Evolutionary conservation across 169 alveolate genomes (phyloP), one percentile per base, ranked within the genome.

Genomic region (Cryptosporidium sp.): DNA sequence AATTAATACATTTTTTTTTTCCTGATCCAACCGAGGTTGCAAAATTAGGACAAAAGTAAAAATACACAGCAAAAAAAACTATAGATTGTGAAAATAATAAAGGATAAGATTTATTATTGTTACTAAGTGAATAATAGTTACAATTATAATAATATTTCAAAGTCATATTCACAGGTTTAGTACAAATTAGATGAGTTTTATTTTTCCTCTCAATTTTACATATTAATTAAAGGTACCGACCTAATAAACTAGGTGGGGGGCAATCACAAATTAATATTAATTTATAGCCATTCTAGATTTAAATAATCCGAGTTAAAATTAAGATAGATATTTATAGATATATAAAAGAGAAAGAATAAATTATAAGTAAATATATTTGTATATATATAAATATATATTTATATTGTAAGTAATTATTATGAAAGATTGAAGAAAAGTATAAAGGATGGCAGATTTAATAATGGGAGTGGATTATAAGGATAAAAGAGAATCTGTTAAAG

Each of bases 381-480:
- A n/a, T n/a, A n/a, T n/a, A n/a, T 3, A 18, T 4, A 50, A 52
- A 52, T 21, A 52, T 18, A 52, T 10, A 16, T 16, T 16, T 31
- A 23, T 6, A 26, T n/a, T 16, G 6, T 26, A 23, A 37, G 51
- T 62, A 65, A 39, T 31, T 65, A 33, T 37, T 65, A 33, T 65
- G 71, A 6, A 65, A 31, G 50, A 21, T 65, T 31, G 51, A 65
- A 29, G 7, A 7, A 31, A 21, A 14, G 3, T 59, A 6, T 5
- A 33, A 33, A 65, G 3, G 14, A 65, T 65, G 71, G 29, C 31
- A 29, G 71, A 65, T 14, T 65, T 65, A 37, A n/a, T 33, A 37
- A 29, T 18, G 35, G 33, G 41, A 31, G 67, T 14, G 0, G 45
- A 59, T 59, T 62, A 62, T 80, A 69, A 80, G 8, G 35, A 80